Evolutionary conservation across 1,284 basidiomycete species (phyloP), one percentile per base, ranked within the genome.

Genomic region (Pseudozyma pruni): DNA sequence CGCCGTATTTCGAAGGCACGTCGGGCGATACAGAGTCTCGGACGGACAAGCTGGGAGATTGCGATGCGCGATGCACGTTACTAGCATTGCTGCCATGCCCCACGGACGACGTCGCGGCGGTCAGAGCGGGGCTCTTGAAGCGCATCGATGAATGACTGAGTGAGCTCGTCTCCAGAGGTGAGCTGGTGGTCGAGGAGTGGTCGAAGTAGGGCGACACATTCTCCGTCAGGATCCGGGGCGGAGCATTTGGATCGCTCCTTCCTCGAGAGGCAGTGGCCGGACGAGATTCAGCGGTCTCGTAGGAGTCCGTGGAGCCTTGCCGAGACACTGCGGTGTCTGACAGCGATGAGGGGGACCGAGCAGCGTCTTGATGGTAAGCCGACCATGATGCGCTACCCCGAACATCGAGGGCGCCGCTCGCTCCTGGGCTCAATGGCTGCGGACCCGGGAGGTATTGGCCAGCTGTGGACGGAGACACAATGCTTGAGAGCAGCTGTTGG

Each of bases 81-180:
- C 13, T 29, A 9, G 25, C 14, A 2, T 23, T 23, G 37, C 25
- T 54, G 20, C 39, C 43, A 14, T 68, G 53, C 6, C 58, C 52
- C 38, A 51, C 17, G n/a, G 64, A 61, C 9, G 58, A 58, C 16
- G 58, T 62, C 33, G 54, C 54, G 19, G 58, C 49, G 3, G 64
- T 68, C 29, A 54, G 33, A 25, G 61, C 49, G 16, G 61, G 61
- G 20, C 57, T 71, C 14, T 53, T 56, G 8, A 48, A 40, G 39
- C 57, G 61, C 33, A 48, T 44, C 13, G 70, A 64, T 13, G 70
- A 69, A 29, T 73, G 71, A 19, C 61, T 61, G 6, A 67, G 71
- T 8, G 66, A 73, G 56, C 58, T 64, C 1, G 67, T 64, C 11
- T 55, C 71, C 27, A 70, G 49, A 16, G 66, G 64, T 37, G 71